Conservation (phyloP, 139 green algal species). For the Volvox africanus region DNA sequence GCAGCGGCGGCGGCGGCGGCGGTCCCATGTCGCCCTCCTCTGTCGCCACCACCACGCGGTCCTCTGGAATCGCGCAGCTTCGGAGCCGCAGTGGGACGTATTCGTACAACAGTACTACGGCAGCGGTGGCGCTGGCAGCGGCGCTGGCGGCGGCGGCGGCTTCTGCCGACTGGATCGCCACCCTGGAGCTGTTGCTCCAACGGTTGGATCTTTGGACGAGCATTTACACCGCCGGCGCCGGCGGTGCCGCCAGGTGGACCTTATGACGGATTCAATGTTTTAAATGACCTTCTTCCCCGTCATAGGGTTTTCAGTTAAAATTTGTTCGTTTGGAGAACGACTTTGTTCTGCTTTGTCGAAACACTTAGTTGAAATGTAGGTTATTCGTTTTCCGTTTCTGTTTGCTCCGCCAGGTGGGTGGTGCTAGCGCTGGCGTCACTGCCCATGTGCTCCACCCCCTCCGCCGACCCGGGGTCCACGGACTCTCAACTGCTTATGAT, state of each 20-base stretch:
- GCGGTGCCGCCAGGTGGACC: background rate
- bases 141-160: conserved; percentile 5
- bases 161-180: conserved; percentile 20
- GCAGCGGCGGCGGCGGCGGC: background rate
- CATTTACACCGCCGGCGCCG: conserved; percentile 29
- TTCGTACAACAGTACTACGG: background rate
- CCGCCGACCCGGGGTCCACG: background rate
- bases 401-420: background rate
- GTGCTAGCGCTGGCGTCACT: conserved; percentile 26
- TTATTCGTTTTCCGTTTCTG: no score
- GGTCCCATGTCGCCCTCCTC: background rate
- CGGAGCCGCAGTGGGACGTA: background rate
- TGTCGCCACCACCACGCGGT: background rate
- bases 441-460: background rate
- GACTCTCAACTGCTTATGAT: background rate
- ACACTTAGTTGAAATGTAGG: no score
- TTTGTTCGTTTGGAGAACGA: no score
- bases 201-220: conserved; percentile 39
- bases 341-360: no score
- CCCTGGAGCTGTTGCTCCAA: conserved; percentile 35
- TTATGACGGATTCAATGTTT: no score
- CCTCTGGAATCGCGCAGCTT: background rate
- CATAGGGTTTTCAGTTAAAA: no score
- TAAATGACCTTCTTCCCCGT: no score
- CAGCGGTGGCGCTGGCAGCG: conserved; percentile 3